Base-by-base conservation (phyloP, 2,329 filamentous ascomycete genomes). In the Blumeria hordei region DNA sequence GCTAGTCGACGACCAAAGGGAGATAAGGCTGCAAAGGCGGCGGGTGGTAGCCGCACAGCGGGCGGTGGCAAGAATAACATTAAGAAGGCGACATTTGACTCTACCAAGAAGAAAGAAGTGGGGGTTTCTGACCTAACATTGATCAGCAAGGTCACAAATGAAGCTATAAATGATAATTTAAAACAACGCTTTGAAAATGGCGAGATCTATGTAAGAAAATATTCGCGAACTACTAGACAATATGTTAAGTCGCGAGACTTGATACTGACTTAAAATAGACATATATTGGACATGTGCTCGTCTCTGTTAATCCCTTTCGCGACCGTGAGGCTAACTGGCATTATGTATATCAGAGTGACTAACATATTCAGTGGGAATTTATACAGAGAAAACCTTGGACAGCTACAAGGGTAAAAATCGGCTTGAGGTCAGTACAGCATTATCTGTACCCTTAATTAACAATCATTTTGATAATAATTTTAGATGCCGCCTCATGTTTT, bases 201-300 rank as follows among this genome's bases (percentile, higher is more conserved):
- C 68, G 90, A 98, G 71, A 98, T 98, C 68, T 98, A 98, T 73
- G 77, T 81, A 63, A 59, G 64, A 21, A 55, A 39, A 18, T 47
- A 11, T 10, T 21, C 18, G 21, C 35, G 53, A 55, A 28, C 21
- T 28, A 28, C 21, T 28, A 4, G 21, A 28, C 2, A 28, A 28
- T 28, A 4, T 28, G 2, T 2, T 4, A 28, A 28, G 21, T 28
- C 21, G 21, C 21, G 21, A 28, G 43, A 54, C 43, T 28, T 14
- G n/a, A 36, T 33, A 55, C 58, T 61, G 55, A 59, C 57, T 1
- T 58, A 61, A 10, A 57, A 60, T 64, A 80, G 77, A 98, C 92
- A 66, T 98, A 98, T 70, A 98, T 98, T 68, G 92, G 92, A 72
- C 90, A 96, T 83, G 92, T 98, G 69, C 70, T 98, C 76, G 92